Percentiles rank a stretch among this genome's conserved stretches.
These are phyloP conservation scores for Volutella citrinella DNA, from an alignment of 2,329 filamentous ascomycete genomes.

Conservation along the genomic window DNA sequence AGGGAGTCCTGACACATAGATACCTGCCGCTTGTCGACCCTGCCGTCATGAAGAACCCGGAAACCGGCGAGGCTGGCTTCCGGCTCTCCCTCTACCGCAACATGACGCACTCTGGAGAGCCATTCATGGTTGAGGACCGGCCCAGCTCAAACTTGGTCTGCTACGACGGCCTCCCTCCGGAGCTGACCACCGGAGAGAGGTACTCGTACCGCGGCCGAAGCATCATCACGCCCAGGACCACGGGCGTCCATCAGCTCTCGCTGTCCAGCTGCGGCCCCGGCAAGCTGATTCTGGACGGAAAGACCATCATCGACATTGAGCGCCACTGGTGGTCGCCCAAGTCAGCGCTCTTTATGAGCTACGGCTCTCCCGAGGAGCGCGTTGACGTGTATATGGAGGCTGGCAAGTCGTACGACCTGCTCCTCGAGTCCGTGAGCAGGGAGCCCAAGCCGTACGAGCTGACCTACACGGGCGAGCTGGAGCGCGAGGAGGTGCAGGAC, in stretches of 20 bases:
- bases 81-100: conserved; percentile 9
- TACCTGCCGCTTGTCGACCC: conserved; percentile 9
- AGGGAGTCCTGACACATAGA: conserved; percentile 13
- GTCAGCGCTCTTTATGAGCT: conserved; percentile 15
- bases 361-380: conserved; percentile 11
- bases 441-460: conserved; percentile 14
- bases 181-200: conserved; percentile 14
- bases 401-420: conserved; percentile 6
- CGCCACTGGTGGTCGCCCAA: conserved; percentile 17
- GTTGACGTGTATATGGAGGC: conserved; percentile 13
- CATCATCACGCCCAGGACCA: conserved; percentile 11
- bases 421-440: conserved; percentile 11
- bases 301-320: conserved; percentile 11
- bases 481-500: conserved; percentile 15
- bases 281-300: conserved; percentile 10
- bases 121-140: conserved; percentile 13
- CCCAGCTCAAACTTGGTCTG: conserved; percentile 16
- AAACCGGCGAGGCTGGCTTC: conserved; percentile 9
- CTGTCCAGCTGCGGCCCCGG: conserved; percentile 11
- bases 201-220: conserved; percentile 11
- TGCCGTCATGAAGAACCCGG: conserved; percentile 10
- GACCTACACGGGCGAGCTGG: conserved; percentile 9
- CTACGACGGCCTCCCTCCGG: conserved; percentile 13
- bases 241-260: conserved; percentile 10
- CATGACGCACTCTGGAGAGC: conserved; percentile 8